Evolutionary conservation across 257 asterid genomes (phyloP).

Genomic region (Capsicum rhomboideum): DNA sequence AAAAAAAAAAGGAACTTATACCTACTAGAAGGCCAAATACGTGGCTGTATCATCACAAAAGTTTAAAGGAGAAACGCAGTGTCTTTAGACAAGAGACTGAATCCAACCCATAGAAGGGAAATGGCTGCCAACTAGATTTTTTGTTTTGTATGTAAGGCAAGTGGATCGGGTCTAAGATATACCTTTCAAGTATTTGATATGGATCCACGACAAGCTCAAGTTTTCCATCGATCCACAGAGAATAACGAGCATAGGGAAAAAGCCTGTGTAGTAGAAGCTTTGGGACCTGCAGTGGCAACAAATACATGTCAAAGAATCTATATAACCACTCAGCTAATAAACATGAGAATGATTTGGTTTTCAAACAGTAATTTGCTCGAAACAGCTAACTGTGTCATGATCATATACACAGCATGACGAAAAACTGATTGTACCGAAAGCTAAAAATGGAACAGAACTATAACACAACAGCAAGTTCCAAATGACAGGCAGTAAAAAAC

Average conservation of each 20-base stretch:
- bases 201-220: constrained; percentile 95
- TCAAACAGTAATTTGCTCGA: background rate
- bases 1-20: background rate
- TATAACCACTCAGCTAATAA: background rate
- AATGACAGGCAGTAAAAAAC: background rate
- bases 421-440: background rate
- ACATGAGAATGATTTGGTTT: background rate
- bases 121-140: background rate
- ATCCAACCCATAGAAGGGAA: background rate
- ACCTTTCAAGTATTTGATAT: constrained; percentile 88
- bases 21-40: background rate
- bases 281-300: constrained; percentile 49
- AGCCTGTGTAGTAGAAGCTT: constrained; percentile 90
- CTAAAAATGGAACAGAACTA: background rate
- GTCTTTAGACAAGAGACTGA: too few relatives aligned
- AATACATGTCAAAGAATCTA: background rate
- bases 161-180: background rate
- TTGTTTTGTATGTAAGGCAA: background rate
- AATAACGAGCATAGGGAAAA: constrained; percentile 77
- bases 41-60: background rate
- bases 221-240: constrained; percentile 94
- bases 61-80: background rate
- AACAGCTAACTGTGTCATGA: background rate
- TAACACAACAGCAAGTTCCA: background rate
- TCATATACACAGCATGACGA: background rate